These are phyloP conservation scores for Eremochloa ophiuroides DNA, from an alignment of 176 grass and related monocot genomes.

Conservation along the genomic window DNA sequence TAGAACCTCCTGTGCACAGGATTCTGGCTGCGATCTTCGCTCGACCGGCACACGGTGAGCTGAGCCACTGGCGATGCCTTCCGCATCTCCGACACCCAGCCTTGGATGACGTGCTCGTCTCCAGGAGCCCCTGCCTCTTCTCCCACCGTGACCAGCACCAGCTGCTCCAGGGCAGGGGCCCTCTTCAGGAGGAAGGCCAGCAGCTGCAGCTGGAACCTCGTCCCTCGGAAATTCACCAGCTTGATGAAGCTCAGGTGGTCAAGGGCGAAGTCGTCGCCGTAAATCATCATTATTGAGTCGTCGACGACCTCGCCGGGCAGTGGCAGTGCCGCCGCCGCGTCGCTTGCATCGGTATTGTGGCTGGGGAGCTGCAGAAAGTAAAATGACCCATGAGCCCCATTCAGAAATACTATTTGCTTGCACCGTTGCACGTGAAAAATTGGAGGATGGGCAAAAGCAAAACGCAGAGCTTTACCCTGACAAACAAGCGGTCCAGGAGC, in stretches of 20 bases:
- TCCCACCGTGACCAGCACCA: conserved; percentile 36
- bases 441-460: not conserved
- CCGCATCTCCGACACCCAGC: conserved; percentile 14
- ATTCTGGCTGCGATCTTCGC: conserved; percentile 17
- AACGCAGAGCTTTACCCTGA: conserved; percentile 22
- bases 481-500: conserved; percentile 44
- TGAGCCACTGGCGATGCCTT: conserved; percentile 16
- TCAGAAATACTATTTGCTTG: not conserved
- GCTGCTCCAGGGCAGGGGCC: conserved; percentile 34
- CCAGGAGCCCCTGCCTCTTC: not conserved
- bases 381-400: not conserved
- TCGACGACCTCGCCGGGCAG: not conserved
- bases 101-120: not conserved
- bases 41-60: conserved; percentile 24
- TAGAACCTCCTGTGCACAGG: conserved; percentile 20
- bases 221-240: conserved; percentile 44
- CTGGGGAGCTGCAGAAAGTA: conserved; percentile 19
- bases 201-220: conserved; percentile 29
- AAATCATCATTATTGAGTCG: not conserved
- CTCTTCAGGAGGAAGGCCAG: conserved; percentile 39
- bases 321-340: not conserved
- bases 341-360: not conserved
- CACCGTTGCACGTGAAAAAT: too few relatives aligned
- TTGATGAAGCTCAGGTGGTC: conserved; percentile 25
- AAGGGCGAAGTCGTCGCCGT: not conserved